phyloP scores from a whole-genome alignment of 345 rosid species.

The Eucalyptus dawsonii region DNA sequence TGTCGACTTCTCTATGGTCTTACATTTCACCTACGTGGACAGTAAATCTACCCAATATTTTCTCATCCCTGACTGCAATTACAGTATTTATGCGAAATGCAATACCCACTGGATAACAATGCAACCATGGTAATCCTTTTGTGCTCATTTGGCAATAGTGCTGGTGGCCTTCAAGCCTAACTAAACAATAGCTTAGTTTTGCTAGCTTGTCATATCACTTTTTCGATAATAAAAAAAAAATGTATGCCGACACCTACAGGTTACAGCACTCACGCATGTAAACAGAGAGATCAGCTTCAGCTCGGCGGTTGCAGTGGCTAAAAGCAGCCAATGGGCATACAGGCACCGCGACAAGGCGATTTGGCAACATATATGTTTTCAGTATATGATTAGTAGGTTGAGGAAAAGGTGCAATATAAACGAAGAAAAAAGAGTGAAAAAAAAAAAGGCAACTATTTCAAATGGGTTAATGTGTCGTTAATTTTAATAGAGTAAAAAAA shows the following conservation, averaged over 20 bases:
- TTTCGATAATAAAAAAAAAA: too few species aligned
- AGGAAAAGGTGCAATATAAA: too few species aligned
- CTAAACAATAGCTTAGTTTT: not conserved
- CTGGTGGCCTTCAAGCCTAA: not conserved
- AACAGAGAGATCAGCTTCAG: not conserved
- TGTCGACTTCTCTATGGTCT: too few species aligned
- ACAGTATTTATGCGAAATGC: not conserved
- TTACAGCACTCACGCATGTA: not conserved
- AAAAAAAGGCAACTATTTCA: too few species aligned
- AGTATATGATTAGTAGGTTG: not conserved
- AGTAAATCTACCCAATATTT: too few species aligned
- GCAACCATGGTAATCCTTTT: too few species aligned
- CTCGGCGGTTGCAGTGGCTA: not conserved
- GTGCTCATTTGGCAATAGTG: not conserved
- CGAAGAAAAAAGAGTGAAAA: too few species aligned
- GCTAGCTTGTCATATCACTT: not conserved
- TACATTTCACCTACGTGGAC: too few species aligned
- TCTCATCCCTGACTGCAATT: too few species aligned
- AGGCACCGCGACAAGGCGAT: not conserved
- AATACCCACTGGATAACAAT: not conserved
- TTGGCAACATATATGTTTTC: not conserved
- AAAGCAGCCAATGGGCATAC: not conserved
- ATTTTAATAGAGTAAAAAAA: too few species aligned
- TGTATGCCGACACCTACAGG: not conserved
- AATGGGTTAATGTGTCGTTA: too few species aligned